Conservation (phyloP, 306 rosid species). For the Citrullus colocynthis region DNA sequence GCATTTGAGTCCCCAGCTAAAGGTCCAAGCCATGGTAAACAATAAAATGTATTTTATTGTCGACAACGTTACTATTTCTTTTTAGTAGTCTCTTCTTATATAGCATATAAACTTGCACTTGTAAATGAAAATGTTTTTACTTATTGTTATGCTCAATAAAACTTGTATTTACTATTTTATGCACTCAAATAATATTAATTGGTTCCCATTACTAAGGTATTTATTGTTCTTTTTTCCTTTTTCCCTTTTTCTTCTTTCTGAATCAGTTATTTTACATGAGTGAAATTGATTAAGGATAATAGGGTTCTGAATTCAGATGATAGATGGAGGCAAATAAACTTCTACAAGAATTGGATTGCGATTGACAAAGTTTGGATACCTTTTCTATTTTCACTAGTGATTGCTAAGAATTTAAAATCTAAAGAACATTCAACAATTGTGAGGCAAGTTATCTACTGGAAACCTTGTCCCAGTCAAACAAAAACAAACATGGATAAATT, state of each 20-base stretch:
- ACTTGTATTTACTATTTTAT: background rate
- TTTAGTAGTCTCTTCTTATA: background rate
- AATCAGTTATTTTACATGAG: background rate
- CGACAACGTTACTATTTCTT: background rate
- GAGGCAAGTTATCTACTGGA: background rate
- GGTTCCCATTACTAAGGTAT: background rate
- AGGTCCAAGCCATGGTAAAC: slow-evolving; percentile 56
- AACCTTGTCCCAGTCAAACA: background rate
- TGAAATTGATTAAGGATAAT: background rate
- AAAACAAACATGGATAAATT: background rate
- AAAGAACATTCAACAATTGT: background rate
- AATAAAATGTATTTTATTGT: background rate
- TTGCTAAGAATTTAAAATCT: background rate
- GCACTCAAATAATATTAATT: background rate
- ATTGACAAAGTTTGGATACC: background rate
- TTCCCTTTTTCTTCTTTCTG: background rate
- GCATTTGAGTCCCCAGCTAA: slow-evolving; percentile 62
- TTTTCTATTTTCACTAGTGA: background rate
- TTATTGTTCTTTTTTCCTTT: background rate
- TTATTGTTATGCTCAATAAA: background rate
- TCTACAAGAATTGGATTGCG: background rate
- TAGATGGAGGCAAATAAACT: background rate
- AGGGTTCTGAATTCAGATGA: background rate
- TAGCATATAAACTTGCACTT: background rate
- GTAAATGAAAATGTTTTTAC: background rate